These are phyloP conservation scores for Rhizopogon parksii DNA, from an alignment of 1,284 basidiomycete species.

Conservation along the genomic window DNA sequence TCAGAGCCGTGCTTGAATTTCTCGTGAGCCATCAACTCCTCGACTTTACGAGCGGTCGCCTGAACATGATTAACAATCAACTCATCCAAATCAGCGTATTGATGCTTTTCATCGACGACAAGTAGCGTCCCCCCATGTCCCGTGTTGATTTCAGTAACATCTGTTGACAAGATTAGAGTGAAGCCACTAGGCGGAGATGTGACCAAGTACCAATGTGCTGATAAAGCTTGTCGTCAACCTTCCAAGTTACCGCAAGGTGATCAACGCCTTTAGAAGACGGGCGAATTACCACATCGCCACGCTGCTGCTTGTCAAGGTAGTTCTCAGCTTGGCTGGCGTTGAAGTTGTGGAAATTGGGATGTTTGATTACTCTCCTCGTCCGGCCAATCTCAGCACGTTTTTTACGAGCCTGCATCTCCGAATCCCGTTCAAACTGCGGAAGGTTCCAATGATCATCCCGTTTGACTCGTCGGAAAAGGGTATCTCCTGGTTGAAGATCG, in stretches of 20 bases:
- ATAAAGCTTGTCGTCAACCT: slow-evolving; percentile 94
- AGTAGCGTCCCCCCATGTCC: slow-evolving; percentile 70
- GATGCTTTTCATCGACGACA: slow-evolving; percentile 76
- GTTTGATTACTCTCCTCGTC: slow-evolving; percentile 87
- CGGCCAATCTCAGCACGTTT: slow-evolving; percentile 76
- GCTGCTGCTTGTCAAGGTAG: slow-evolving; percentile 84
- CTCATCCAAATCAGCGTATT: slow-evolving; percentile 94
- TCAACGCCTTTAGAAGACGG: slow-evolving; percentile 93
- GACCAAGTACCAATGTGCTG: slow-evolving; percentile 84
- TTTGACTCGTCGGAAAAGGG: slow-evolving; percentile 54
- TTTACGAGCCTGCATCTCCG: slow-evolving; percentile 73
- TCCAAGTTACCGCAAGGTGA: slow-evolving; percentile 98
- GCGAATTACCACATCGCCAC: slow-evolving; percentile 92
- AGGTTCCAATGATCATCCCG: slow-evolving; percentile 68
- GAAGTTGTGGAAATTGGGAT: slow-evolving; percentile 98
- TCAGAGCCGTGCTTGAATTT: slow-evolving; percentile 90
- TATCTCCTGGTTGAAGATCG: slow-evolving; percentile 67
- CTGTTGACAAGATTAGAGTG: slow-evolving; percentile 34
- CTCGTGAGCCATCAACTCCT: slow-evolving; percentile 93
- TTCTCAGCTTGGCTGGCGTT: slow-evolving; percentile 87
- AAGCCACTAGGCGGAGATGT: slow-evolving; percentile 1
- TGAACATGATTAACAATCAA: slow-evolving; percentile 96
- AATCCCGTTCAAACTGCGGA: slow-evolving; percentile 60
- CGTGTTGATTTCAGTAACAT: slow-evolving; percentile 85
- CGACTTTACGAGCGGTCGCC: slow-evolving; percentile 89